Evolutionary conservation across 2,329 filamentous ascomycete genomes (phyloP), one percentile per base, ranked within the genome.

Genomic region (Periconia digitata): DNA sequence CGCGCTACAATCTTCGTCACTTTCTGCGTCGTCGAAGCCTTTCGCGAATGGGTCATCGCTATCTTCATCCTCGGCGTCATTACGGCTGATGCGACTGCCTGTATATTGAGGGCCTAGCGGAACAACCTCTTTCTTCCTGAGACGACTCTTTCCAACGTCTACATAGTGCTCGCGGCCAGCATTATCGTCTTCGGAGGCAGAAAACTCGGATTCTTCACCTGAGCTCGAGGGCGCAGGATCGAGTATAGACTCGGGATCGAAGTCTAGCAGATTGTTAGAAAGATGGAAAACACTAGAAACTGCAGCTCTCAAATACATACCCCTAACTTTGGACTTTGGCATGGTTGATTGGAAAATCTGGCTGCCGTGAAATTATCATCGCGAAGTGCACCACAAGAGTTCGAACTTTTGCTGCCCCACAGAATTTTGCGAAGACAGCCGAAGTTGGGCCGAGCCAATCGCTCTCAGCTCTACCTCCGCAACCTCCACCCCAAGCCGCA

Each of bases 111-210:
- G 85, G 0, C 91, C 92, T 1, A 96, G 77, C 0, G 82, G 74
- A 16, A 86, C 73, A 20, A 80, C 79, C 27, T 90, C 85, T 49
- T 84, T 84, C 65, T 89, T 86, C 55, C 90, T 85, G 58, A 96
- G 76, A 68, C 89, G 92, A 74, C 87, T 94, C 77, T 92, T 94
- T 79, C 86, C 87, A 24, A 96, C 89, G 44, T 80, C 73, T 37
- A 88, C 81, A 67, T 97, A 97, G 69, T 97, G 92, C 62, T 96
- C 92, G 24, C 92, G 87, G 17, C 87, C 90, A 10, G 79, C 78
- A 51, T 81, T 73, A 10, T 68, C 76, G 58, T 79, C 71, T 44
- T 64, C 35, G 59, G 70, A 47, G 18, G 71, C 72, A 15, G 64
- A 67, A 12, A 54, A 82, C 43, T 76, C 80, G 13, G 72, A 77